Evolutionary conservation across 2,329 filamentous ascomycete species (phyloP), one percentile per base, ranked within the genome.

Genomic region (Ophiocordyceps camponoti-leonardi): DNA sequence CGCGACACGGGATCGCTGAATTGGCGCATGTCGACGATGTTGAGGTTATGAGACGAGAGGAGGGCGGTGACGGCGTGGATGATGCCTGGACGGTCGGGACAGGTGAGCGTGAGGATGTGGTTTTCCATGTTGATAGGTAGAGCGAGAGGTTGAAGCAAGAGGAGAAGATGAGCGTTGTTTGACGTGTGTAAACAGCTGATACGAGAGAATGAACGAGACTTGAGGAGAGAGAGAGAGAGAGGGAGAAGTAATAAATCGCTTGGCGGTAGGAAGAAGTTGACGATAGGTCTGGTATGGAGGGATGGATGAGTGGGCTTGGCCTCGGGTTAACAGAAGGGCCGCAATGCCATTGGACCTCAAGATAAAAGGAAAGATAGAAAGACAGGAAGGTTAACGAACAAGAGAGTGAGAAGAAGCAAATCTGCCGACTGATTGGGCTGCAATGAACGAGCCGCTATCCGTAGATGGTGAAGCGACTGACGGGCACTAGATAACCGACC

Each of bases 21-120:
- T 65, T 92, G 85, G 65, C 87, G 84, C 51, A 87, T 75, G 64
- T 92, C 83, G 51, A 90, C 69, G 59, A 92, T 85, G 64, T 87
- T 92, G 65, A 88, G 73, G 55, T 77, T 74, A 61, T 84, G 75
- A 49, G 73, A 65, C 42, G 83, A 82, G 50, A 92, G 75, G 54
- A 90, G 72, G 50, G 79, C 83, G 8, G 85, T 90, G 52, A 92
- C 84, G 46, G 83, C 81, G 62, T 90, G 83, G 50, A 92, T 82
- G 59, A 92, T 90, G 60, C 85, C 85, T 23, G 84, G 75, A 67
- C 83, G 82, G 67, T 92, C 85, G 45, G 85, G 83, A 66, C 85
- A 90, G 45, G 83, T 86, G 50, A 92, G 72, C 26, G 84, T 90
- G 54, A 92, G 76, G 59, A 85, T 81, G 64, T 83, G 76, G 53